Evolutionary conservation across 2,329 filamentous ascomycete genomes (phyloP).

Genomic region (Ceratocystis papillata): DNA sequence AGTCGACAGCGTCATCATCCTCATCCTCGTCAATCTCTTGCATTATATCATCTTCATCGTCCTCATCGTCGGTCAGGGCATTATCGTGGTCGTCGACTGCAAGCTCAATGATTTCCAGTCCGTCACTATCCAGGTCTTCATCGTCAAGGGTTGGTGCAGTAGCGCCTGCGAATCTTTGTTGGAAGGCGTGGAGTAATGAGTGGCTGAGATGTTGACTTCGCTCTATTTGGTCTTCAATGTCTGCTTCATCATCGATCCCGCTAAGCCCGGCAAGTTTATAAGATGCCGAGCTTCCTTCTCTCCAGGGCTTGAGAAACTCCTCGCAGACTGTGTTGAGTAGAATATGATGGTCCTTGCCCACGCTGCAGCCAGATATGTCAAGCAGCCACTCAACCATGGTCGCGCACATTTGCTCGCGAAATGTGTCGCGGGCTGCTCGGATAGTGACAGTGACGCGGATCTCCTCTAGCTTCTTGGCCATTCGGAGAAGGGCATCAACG

Average conservation of each 20-base stretch:
- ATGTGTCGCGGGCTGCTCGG: slow-evolving; percentile 84
- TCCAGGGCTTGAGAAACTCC: slow-evolving; percentile 81
- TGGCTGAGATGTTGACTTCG: slow-evolving; percentile 32
- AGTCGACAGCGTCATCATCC: slow-evolving; percentile 51
- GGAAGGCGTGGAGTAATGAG: slow-evolving; percentile 31
- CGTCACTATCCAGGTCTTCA: slow-evolving; percentile 40
- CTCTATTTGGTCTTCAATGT: slow-evolving; percentile 42
- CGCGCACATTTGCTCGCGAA: slow-evolving; percentile 97
- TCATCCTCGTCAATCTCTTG: slow-evolving; percentile 36
- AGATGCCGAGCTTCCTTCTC: slow-evolving; percentile 68
- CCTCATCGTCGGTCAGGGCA: slow-evolving; percentile 5
- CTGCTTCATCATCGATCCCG: slow-evolving; percentile 72
- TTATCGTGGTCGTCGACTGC: slow-evolving; percentile 30
- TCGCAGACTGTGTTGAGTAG: slow-evolving; percentile 77
- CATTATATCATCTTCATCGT: slow-evolving; percentile 20
- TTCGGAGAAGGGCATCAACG: slow-evolving; percentile 59
- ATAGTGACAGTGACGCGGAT: slow-evolving; percentile 96
- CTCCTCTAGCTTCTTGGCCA: slow-evolving; percentile 80
- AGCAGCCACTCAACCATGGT: slow-evolving; percentile 92
- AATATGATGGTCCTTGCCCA: slow-evolving; percentile 68
- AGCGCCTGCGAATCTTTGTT: slow-evolving; percentile 26
- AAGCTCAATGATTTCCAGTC: slow-evolving; percentile 32
- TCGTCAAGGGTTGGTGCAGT: slow-evolving; percentile 28
- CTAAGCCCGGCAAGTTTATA: slow-evolving; percentile 68
- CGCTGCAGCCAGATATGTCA: slow-evolving; percentile 81